Conservation (phyloP, 208 protist genomes). For the Leishmania amazonensis region DNA sequence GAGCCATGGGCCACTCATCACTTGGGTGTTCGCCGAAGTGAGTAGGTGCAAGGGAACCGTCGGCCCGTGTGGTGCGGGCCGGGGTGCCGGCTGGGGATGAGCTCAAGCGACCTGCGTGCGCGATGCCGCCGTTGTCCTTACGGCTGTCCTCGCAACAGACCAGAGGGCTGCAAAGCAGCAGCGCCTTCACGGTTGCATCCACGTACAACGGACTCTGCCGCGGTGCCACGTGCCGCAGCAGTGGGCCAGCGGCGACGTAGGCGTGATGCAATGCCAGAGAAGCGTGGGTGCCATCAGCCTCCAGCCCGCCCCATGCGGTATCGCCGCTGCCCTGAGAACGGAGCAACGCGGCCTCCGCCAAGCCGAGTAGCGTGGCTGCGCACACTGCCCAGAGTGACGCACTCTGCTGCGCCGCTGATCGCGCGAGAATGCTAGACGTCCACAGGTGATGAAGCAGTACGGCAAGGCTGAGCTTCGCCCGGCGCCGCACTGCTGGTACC, state of each 20-base stretch:
- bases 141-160: neutral
- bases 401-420: conserved; percentile 14
- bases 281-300: neutral
- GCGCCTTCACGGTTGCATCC: conserved; percentile 18
- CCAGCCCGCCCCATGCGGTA: neutral
- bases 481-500: neutral
- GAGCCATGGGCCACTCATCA: conserved; percentile 19
- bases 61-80: neutral
- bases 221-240: conserved; percentile 8
- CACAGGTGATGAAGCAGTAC: conserved; percentile 28
- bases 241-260: conserved; percentile 22
- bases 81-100: neutral
- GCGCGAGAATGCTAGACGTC: conserved; percentile 2
- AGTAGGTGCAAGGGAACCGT: neutral
- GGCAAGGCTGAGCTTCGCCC: conserved; percentile 11
- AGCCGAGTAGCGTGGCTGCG: conserved; percentile 25
- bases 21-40: neutral
- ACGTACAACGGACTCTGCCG: conserved; percentile 4
- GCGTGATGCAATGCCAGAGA: conserved; percentile 15
- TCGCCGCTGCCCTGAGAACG: neutral
- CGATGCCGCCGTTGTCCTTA: neutral
- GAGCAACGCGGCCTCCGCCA: neutral
- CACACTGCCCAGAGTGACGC: conserved; percentile 27
- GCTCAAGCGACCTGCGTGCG: neutral
- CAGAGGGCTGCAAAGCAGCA: conserved; percentile 19